Evolutionary conservation across 1,284 basidiomycete species (phyloP), one percentile per base, ranked within the genome.

Genomic region (Phylloboletellus chloephorus): DNA sequence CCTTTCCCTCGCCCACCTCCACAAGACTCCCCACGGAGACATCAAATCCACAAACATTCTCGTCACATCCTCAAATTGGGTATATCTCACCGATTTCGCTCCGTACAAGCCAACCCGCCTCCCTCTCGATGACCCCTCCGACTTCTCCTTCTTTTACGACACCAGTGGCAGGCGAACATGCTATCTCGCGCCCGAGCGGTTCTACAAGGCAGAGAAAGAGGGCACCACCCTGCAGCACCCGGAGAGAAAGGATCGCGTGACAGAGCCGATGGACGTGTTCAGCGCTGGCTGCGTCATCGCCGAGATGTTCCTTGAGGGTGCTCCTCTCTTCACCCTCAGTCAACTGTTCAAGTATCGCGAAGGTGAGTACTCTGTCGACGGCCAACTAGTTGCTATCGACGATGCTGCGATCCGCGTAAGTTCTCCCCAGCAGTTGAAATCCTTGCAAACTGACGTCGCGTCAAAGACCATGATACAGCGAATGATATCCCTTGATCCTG

Each of bases 91-190:
- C 35, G 96, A 98, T 67, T 98, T 98, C 62, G 90, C 95, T 0
- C 88, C 92, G 0, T 95, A 92, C 76, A 99, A 99, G 63, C 96
- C 94, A 0, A 93, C 92, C 1, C 92, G 81, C 58, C 78, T 99
- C 6, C 96, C 96, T 0, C 78, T 98, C 28, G 92, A 99, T 58
- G 95, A 98, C 58, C 96, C 96, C 0, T 83, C 93, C 4, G 94
- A 97, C 66, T 99, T 98, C 64, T 93, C 92, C 4, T 96, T 94
- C 71, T 98, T 87, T 74, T 98, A 95, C 63, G 96, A 98, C 63
- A 95, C 92, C 2, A 93, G 90, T 7, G 91, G 88, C 1, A 73
- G 90, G 7, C 75, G 96, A 5, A 95, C 90, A 3, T 99, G 95
- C 62, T 98, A 98, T 57, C 72, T 99, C 45, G 96, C 96, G 0